Base-by-base conservation (phyloP, 345 rosid genomes). In the Adansonia digitata region DNA sequence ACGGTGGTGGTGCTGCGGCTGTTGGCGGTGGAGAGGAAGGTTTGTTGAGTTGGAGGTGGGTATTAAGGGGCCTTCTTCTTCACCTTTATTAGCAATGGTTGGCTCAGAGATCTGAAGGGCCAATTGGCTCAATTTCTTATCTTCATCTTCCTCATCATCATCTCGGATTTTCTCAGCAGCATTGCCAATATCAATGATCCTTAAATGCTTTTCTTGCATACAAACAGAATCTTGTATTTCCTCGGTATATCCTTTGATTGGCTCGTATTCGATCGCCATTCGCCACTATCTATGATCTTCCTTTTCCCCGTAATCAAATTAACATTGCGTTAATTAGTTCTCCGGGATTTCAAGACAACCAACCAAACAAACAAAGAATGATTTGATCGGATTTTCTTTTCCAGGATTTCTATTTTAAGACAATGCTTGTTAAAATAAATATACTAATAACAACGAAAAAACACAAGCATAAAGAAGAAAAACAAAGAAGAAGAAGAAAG, bases 91-190 rank as follows among this genome's bases (percentile, higher is more conserved):
- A 15, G 55, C 14, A 45, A 24, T 31, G 46, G 69, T 72, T 4
- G 84, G 48, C 46, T 63, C 74, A 55, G 80, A 78, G 80, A 82
- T 81, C 74, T 74, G 82, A 48, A 87, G 75, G 63, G 81, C 80
- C 75, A 75, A 43, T 3, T 31, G 27, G 13, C 22, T 61, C n/a
- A 15, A 9, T 17, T 84, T 84, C 18, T 81, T 53, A 15, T 69
- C 46, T 11, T 22, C 71, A 62, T 39, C 71, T 22, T 71, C 77
- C 7, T 78, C 78, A 62, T 39, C 71, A 35, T 71, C 77, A 10
- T 78, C 78, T 0, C 26, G 35, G 59, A 37, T 27, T 68, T 17
- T 27, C 8, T 46, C 43, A 4, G 26, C 43, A 4, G 26, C 49
- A 40, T 61, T 63, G 57, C 12, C 20, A 0, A 26, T 26, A 15